These are phyloP conservation scores for Candida sojae DNA, from an alignment of 1,139 yeast species.

Conservation along the genomic window DNA sequence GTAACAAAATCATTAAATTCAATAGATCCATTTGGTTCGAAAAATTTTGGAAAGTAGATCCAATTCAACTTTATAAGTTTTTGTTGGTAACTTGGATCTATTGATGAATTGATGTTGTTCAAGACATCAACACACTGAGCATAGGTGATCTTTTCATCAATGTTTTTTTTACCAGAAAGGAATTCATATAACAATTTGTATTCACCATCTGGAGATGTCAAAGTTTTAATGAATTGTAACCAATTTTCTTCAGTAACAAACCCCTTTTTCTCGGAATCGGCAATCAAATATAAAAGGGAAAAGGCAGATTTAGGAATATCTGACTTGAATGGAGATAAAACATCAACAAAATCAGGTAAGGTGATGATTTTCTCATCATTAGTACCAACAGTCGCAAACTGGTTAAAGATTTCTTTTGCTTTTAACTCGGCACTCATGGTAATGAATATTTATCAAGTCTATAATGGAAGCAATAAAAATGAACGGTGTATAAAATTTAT, in stretches of 20 bases:
- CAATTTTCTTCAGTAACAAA: slow-evolving; percentile 62
- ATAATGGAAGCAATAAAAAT: background rate
- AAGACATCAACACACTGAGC: slow-evolving; percentile 42
- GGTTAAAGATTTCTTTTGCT: slow-evolving; percentile 43
- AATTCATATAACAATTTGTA: slow-evolving; percentile 57
- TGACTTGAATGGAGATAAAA: slow-evolving; percentile 44
- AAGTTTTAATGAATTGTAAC: slow-evolving; percentile 54
- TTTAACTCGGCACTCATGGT: slow-evolving; percentile 23
- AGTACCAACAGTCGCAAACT: slow-evolving; percentile 35
- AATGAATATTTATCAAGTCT: slow-evolving; percentile 1
- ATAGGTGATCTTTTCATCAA: slow-evolving; percentile 28
- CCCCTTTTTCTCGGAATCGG: slow-evolving; percentile 66
- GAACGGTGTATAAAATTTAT: background rate
- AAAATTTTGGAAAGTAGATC: slow-evolving; percentile 45
- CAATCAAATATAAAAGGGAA: slow-evolving; percentile 59
- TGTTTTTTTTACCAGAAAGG: slow-evolving; percentile 30
- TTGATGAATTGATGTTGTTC: slow-evolving; percentile 40
- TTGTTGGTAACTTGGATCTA: slow-evolving; percentile 46
- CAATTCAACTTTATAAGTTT: slow-evolving; percentile 46
- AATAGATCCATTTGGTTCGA: slow-evolving; percentile 43
- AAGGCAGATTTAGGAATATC: slow-evolving; percentile 44
- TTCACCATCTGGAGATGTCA: slow-evolving; percentile 59
- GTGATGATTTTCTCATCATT: slow-evolving; percentile 23
- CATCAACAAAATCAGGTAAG: slow-evolving; percentile 39
- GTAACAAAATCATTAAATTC: slow-evolving; percentile 43